Base-by-base conservation (phyloP, 257 asterid species). In the Thymus mandschuricus region DNA sequence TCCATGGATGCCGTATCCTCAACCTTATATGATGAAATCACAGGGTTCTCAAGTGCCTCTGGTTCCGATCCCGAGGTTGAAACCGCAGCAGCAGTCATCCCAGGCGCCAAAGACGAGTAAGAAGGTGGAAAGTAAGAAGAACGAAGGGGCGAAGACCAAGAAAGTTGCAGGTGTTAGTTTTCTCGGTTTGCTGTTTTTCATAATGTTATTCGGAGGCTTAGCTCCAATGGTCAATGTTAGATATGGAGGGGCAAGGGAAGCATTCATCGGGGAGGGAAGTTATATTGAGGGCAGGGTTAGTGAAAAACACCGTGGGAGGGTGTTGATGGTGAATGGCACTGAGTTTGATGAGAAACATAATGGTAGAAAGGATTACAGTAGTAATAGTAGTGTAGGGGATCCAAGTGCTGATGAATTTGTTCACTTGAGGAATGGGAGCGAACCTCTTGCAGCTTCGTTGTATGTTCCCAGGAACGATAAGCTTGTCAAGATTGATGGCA, bases 11-110 rank as follows among this genome's bases (percentile, higher is more conserved):
- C 91, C 89, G 1, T 89, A 85, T 64, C 74, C 87, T 33, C 95
- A 92, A 2, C 96, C 96, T 46, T 94, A 88, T 75, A 80, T 88
- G 89, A 79, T 94, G 86, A 94, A 91, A 78, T 84, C 97, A n/a
- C 97, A 91, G 68, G 97, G 98, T 10, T 91, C 97, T 13, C 96
- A 91, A 65, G 96, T 93, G 69, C 99, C 97, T 2, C 71, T 94
- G 84, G 96, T 93, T 60, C 97, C 98, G 3, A 93, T 93, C 71
- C 99, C 99, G 0, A 88, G 89, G 89, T 77, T 94, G 87, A 94
- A 87, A 73, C 84, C 89, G 1, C 96, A 86, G 64, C 89, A 84
- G 58, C 79, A 84, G 58, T 78, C 80, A 57, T 77, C 74, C 10
- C 80, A 87, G 8, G 78, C 90, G 2, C 86, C 86, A 6, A 94